Percentiles rank a stretch among this genome's conserved stretches.
Evolutionary conservation across 148 eudicot genomes (phyloP).

Genomic region (Rhododendron ovatum): DNA sequence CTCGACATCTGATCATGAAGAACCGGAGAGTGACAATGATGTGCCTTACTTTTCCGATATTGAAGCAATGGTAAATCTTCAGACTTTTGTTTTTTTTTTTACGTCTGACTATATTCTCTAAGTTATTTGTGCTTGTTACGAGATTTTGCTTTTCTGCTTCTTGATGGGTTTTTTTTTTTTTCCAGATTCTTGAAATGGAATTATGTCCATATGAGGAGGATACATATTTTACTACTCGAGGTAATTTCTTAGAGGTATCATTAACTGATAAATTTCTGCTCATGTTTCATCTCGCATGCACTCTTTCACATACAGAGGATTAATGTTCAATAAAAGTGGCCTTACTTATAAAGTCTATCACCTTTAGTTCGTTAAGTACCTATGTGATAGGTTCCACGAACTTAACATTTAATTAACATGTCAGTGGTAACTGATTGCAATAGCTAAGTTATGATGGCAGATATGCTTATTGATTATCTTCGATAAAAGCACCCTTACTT

Average conservation of each 20-base stretch:
- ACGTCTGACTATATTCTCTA: conserved; percentile 3
- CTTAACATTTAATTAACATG: not conserved
- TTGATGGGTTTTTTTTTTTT: conserved; percentile 18
- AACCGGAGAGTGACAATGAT: conserved; percentile 35
- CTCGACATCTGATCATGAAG: conserved; percentile 25
- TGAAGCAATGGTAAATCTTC: conserved; percentile 47
- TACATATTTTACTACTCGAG: conserved; percentile 33
- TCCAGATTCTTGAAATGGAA: conserved; percentile 87
- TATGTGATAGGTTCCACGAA: not conserved
- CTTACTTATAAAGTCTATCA: not conserved
- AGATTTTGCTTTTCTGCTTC: conserved; percentile 7
- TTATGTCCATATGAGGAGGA: conserved; percentile 59
- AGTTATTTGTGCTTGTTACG: not conserved
- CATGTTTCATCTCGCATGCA: not conserved
- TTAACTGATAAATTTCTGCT: not conserved
- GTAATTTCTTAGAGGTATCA: conserved; percentile 31
- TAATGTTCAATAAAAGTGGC: not conserved
- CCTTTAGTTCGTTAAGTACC: not conserved
- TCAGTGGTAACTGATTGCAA: not conserved
- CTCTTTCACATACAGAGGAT: not conserved
- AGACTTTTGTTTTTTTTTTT: conserved; percentile 4
- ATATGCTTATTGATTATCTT: conserved; percentile 8
- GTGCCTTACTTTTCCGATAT: conserved; percentile 48
- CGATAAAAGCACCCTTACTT: not conserved
- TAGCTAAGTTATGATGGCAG: not conserved